phyloP scores from a whole-genome alignment of 2,329 filamentous ascomycete genomes.

The Ceratocystis ficicola region DNA sequence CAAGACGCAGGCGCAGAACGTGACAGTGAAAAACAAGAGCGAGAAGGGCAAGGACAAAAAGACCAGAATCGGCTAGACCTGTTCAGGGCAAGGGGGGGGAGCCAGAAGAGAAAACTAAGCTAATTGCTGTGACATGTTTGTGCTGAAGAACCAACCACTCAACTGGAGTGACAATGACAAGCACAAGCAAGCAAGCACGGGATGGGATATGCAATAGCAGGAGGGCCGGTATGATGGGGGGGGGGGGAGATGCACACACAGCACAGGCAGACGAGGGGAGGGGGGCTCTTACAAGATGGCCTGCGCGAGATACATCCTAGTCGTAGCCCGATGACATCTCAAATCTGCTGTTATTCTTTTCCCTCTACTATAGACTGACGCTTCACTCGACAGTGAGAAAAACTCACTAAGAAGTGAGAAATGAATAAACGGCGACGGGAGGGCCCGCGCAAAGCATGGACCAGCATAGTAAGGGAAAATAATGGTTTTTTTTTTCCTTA shows the following conservation, averaged over 20 bases:
- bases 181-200: not conserved
- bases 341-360: not conserved
- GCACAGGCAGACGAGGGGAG: not conserved
- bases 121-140: not conserved
- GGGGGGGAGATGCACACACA: too few species aligned
- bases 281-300: not conserved
- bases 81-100: too few species aligned
- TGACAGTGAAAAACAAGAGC: too few species aligned
- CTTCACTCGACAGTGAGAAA: not conserved
- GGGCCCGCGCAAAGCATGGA: constrained; percentile 6
- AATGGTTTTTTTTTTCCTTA: not conserved
- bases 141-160: not conserved
- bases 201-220: not conserved
- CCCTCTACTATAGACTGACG: not conserved
- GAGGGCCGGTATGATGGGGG: not conserved
- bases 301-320: not conserved
- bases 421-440: not conserved
- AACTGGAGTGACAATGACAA: not conserved
- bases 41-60: not conserved
- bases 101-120: too few species aligned
- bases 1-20: too few species aligned
- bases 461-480: not conserved
- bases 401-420: not conserved
- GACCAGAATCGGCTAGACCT: not conserved
- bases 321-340: not conserved